These are phyloP conservation scores for Eimeria brunetti DNA, from an alignment of 169 alveolate genomes.

Conservation along the genomic window DNA sequence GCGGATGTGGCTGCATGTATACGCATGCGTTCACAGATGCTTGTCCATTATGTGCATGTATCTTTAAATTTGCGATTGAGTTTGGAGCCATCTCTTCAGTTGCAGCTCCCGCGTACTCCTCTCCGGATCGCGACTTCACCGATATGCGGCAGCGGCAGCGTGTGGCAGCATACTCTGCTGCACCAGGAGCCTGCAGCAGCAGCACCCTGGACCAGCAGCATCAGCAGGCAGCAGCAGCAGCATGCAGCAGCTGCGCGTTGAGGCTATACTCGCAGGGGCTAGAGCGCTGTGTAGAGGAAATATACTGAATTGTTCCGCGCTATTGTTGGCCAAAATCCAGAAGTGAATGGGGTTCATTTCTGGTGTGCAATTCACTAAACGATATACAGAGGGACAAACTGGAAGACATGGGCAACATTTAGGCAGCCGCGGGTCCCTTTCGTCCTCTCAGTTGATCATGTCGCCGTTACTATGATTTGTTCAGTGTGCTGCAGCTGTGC, in stretches of 20 bases:
- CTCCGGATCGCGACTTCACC: neutral
- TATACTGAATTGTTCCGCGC: neutral
- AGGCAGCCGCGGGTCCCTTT: conserved; percentile 27
- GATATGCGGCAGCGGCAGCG: neutral
- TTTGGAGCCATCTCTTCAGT: neutral
- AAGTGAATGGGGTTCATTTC: conserved; percentile 15
- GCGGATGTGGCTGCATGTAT: neutral
- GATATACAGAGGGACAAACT: neutral
- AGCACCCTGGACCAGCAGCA: neutral
- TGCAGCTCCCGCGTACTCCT: neutral
- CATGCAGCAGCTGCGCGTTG: neutral
- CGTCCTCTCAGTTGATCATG: neutral
- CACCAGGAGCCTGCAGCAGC: neutral
- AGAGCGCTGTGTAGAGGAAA: neutral
- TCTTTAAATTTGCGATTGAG: neutral
- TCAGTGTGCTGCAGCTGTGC: neutral
- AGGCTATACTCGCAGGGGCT: neutral
- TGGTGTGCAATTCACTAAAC: neutral
- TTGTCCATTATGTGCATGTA: neutral
- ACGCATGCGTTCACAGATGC: neutral
- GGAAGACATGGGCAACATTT: neutral
- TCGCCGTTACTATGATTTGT: conserved; percentile 3
- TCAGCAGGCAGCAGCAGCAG: neutral
- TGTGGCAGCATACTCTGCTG: neutral
- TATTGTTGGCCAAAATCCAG: neutral